Base-by-base conservation (phyloP, 106 monocot species). In the Acorus calamus region DNA sequence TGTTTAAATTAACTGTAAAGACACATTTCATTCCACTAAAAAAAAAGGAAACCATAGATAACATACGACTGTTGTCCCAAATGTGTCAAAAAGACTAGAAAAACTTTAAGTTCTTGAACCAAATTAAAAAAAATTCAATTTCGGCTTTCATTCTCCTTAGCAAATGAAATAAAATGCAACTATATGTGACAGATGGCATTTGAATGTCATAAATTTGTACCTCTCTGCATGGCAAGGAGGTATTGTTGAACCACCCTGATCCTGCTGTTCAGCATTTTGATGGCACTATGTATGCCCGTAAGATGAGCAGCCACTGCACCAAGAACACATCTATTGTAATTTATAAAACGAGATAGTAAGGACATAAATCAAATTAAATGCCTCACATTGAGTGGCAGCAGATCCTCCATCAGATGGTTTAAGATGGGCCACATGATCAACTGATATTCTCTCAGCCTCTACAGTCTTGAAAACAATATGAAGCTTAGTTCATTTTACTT, bases 361-460 rank as follows among this genome's bases (percentile, higher is more conserved):
- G 12, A 12, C 10, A 28, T 28, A 28, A 28, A 14, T 43, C 7
- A 8, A 60, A n/a, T 4, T 50, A 56, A 11, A 65, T 50, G 52
- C 14, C 77, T 85, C 64, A 92, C 96, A 68, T 76, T 98, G 96
- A 56, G 96, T 98, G 66, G 96, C 96, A 74, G 96, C 96, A 11
- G 96, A 91, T 6, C 96, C 91, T 49, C 96, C 96, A 79, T 98
- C 96, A 68, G 96, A 87, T 77, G 96, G 96, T 76, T 98, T 98
- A 11, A 98, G 78, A 78, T 98, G 96, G 44, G 96, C 87, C 28
- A 98, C 96, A 81, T 98, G 96, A 73, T 98, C 96, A 58, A 98
- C 90, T 57, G 96, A 98, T 64, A 98, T 98, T 54, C 91, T 67
- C 52, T 98, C 96, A 46, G 96, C 96, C 69, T 98, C 96, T 74